Conservation (phyloP, 2,329 filamentous ascomycete species). For the Whalleya microplaca region DNA sequence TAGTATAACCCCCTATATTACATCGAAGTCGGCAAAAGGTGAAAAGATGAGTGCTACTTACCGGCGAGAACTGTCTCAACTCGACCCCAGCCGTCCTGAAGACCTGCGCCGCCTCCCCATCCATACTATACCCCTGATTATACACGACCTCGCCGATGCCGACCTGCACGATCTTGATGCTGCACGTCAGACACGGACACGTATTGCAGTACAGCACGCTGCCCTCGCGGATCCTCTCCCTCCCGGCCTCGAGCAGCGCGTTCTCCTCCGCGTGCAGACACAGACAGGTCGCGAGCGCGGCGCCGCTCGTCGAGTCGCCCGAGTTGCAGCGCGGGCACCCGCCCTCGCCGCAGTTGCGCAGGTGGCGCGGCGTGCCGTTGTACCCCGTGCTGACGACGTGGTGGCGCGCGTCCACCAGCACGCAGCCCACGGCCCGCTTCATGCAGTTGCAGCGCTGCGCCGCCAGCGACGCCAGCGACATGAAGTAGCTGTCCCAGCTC, state of each 20-base stretch:
- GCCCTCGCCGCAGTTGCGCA: conserved; percentile 90
- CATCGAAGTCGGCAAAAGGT: conserved; percentile 2
- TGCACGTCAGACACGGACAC: conserved; percentile 95
- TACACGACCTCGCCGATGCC: conserved; percentile 97
- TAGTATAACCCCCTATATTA: neutral
- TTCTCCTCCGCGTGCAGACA: conserved; percentile 99
- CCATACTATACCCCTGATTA: conserved; percentile 92
- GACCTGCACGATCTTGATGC: conserved; percentile 97
- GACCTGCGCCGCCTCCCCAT: conserved; percentile 78
- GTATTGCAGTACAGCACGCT: conserved; percentile 92
- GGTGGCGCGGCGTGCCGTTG: conserved; percentile 91
- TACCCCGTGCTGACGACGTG: conserved; percentile 95
- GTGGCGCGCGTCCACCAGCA: conserved; percentile 78
- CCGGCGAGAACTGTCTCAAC: conserved; percentile 85
- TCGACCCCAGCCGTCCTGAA: conserved; percentile 82
- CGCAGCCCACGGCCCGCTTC: conserved; percentile 95
- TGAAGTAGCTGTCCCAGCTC: conserved; percentile 97
- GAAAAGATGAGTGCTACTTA: conserved; percentile 46
- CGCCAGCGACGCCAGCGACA: conserved; percentile 91
- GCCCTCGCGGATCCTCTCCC: conserved; percentile 83
- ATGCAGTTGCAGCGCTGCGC: conserved; percentile 95
- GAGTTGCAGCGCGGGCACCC: conserved; percentile 89
- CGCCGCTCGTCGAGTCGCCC: conserved; percentile 68
- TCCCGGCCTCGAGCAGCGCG: conserved; percentile 88
- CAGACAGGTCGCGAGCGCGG: conserved; percentile 81